Base-by-base conservation (phyloP, 1,284 basidiomycete genomes). In the Schizophyllum amplum region DNA sequence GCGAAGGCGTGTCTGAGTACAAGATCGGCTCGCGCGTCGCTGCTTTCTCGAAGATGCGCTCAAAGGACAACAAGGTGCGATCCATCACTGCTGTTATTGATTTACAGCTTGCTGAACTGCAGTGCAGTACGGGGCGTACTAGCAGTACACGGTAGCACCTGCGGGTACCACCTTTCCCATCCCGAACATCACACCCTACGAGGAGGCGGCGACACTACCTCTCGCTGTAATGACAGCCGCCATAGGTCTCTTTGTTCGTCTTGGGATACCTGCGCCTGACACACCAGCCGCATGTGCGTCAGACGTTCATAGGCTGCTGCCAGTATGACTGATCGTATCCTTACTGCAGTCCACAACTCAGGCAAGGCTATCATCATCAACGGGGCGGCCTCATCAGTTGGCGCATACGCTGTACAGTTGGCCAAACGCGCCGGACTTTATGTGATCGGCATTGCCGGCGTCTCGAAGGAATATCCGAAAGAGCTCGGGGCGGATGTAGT, bases 1-100 rank as follows among this genome's bases (percentile, higher is more conserved):
- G 75, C 23, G 59, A 61, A 21, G 66, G 60, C 24, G 71, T 72
- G 24, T 61, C 60, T 24, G 62, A 64, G 33, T 78, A 69, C 66
- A 69, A 67, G 57, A 55, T 64, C 11, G 75, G 75, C 6, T 75
- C 77, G 62, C 70, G 73, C 17, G 75, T 78, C 26, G 65, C 64
- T 48, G 63, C 65, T 9, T 49, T 49, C 47, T 6, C 47, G n/a
- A 49, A 49, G 47, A 49, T 49, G n/a, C n/a, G n/a, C 5, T 20
- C 47, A n/a, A n/a, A n/a, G n/a, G 47, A 49, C 47, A 49, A 49
- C 22, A 49, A 49, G 47, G 47, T 49, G 47, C 17, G 47, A 5
- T n/a, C n/a, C 6, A 49, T 5, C 5, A n/a, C 5, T 49, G 42
- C 11, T 49, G 47, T 5, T n/a, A 49, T 5, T 5, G 47, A 20